Percentiles rank a stretch among this genome's conserved stretches.
Conservation (phyloP, 768 basidiomycete genomes). For the Cystobasidium ongulense region DNA sequence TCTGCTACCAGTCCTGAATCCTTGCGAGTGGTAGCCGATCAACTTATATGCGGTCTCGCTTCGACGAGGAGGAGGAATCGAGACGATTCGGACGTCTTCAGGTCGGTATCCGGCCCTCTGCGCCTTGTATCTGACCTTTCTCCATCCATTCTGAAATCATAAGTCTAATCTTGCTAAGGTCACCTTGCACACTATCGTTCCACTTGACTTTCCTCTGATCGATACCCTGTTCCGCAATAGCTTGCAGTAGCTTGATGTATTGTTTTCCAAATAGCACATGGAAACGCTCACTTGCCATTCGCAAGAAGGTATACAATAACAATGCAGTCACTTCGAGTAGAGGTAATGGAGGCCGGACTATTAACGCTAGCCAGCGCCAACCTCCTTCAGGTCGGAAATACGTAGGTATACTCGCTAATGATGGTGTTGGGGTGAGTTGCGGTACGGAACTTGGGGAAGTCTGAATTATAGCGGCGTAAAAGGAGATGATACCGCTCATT, state of each 20-base stretch:
- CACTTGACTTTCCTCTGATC: slow-evolving; percentile 35
- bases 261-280: slow-evolving; percentile 35
- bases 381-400: slow-evolving; percentile 39
- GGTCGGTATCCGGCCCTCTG: slow-evolving; percentile 42
- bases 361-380: slow-evolving; percentile 35
- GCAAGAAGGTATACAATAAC: slow-evolving; percentile 35
- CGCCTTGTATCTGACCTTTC: slow-evolving; percentile 39
- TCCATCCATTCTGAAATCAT: slow-evolving; percentile 34
- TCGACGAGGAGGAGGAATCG: too few relatives aligned
- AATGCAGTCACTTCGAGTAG: slow-evolving; percentile 37
- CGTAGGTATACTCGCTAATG: slow-evolving; percentile 34
- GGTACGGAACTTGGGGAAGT: slow-evolving; percentile 33
- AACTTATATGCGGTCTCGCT: too few relatives aligned
- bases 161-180: slow-evolving; percentile 9
- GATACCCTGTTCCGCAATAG: slow-evolving; percentile 36
- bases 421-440: background rate
- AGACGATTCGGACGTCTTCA: too few relatives aligned
- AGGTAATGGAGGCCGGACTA: slow-evolving; percentile 36
- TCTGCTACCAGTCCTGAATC: too few relatives aligned
- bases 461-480: slow-evolving; percentile 69
- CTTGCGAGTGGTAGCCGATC: too few relatives aligned
- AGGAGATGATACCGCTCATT: slow-evolving; percentile 68
- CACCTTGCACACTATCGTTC: slow-evolving; percentile 33
- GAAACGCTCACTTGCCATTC: slow-evolving; percentile 30
- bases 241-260: slow-evolving; percentile 33